Evolutionary conservation across 2,329 filamentous ascomycete species (phyloP), one percentile per base, ranked within the genome.

Genomic region (Pseudogymnoascus sp.): DNA sequence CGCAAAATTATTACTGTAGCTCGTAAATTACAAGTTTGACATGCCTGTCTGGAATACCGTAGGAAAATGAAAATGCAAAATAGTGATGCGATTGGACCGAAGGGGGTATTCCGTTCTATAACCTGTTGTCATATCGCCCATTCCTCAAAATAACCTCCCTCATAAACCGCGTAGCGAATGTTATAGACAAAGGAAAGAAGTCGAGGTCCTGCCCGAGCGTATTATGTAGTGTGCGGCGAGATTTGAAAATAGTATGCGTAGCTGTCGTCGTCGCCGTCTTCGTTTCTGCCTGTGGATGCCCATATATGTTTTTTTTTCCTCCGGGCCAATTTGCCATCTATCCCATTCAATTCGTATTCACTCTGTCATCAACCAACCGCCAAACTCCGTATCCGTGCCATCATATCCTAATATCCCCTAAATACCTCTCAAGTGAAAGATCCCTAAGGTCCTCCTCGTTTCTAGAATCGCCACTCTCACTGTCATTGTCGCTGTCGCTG

Each of bases 91-190:
- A 55, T 33, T 55, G 49, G 28, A 55, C 45, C 28, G 45, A 55
- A 55, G 28, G 49, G 49, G 49, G 49, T 55, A 55, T 55, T 55
- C 49, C 49, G 49, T 55, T 52, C 49, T 55, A 55, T 55, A 55
- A 12, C 49, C 49, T 55, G 49, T 55, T 28, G 49, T 55, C 49
- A 33, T 55, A 55, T 55, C 49, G 28, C 49, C 49, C 49, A 55
- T 33, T 35, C 49, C 49, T 55, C 28, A 18, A 52, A 55, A 35
- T 55, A 55, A 33, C 49, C 49, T 18, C 49, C 45, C 25, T 55
- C 49, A 55, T 55, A 55, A 55, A 55, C 49, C 49, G 49, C 49
- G 28, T 33, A 55, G 49, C 49, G 49, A 55, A 55, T 33, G 49
- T 33, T 55, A 55, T 55, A 55, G 49, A 35, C 28, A 55, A 55